phyloP scores from a whole-genome alignment of 352 stramenopile species.

The Globisporangium acanthophoron region DNA sequence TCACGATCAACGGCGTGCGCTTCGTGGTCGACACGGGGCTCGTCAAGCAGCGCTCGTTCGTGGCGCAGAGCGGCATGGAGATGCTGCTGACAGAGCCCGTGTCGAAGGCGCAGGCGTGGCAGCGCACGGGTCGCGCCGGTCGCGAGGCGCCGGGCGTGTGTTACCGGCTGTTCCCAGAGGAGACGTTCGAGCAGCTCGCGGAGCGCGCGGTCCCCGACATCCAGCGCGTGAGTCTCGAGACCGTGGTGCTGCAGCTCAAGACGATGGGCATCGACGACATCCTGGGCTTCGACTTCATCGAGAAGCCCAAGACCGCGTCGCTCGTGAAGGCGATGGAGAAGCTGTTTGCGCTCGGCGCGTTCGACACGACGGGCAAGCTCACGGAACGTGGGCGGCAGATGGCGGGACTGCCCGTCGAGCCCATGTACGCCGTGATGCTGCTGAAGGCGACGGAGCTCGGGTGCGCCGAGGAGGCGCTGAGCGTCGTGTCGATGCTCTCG shows the following conservation, averaged over 20 bases:
- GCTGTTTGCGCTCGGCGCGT: constrained; percentile 66
- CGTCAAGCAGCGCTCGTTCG: constrained; percentile 85
- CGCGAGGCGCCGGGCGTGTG: constrained; percentile 77
- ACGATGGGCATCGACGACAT: constrained; percentile 83
- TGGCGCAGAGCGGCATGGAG: constrained; percentile 86
- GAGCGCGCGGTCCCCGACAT: constrained; percentile 79
- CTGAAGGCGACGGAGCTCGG: constrained; percentile 70
- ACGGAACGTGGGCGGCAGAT: constrained; percentile 77
- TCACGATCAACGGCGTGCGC: constrained; percentile 97
- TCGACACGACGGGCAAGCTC: constrained; percentile 57
- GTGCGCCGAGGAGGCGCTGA: constrained; percentile 82
- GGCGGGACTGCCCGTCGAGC: constrained; percentile 82
- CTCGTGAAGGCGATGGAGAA: constrained; percentile 82
- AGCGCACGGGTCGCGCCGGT: constrained; percentile 85
- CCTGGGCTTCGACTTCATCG: constrained; percentile 87
- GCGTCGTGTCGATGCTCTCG: constrained; percentile 86
- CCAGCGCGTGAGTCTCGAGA: constrained; percentile 80
- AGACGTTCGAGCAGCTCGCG: constrained; percentile 78
- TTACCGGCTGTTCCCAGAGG: constrained; percentile 81
- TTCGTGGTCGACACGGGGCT: constrained; percentile 86
- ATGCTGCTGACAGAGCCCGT: constrained; percentile 83
- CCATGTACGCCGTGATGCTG: constrained; percentile 88
- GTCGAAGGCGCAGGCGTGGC: constrained; percentile 89
- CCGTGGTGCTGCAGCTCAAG: constrained; percentile 83
- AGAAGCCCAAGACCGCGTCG: constrained; percentile 72